phyloP scores from a whole-genome alignment of 1,284 basidiomycete genomes.

The Takashimella tepidaria region DNA sequence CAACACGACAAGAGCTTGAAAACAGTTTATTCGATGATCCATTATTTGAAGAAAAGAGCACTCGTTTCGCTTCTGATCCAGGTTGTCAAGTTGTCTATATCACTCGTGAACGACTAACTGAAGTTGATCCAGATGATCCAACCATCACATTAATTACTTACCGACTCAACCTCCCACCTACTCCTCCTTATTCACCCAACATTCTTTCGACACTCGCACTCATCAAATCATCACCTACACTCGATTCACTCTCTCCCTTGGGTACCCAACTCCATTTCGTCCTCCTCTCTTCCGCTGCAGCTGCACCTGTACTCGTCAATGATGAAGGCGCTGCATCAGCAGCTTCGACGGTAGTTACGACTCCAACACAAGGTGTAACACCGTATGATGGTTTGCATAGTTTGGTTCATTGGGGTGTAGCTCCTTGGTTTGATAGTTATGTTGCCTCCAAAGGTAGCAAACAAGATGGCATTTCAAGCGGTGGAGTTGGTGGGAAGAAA shows the following conservation, averaged over 20 bases:
- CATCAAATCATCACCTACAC: conserved; percentile 81
- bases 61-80: conserved; percentile 42
- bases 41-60: conserved; percentile 41
- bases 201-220: conserved; percentile 84
- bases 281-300: conserved; percentile 59
- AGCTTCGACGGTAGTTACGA: conserved; percentile 34
- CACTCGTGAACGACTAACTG: conserved; percentile 14
- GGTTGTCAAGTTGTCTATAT: conserved; percentile 46
- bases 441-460: conserved; percentile 53
- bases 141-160: conserved; percentile 29
- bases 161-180: conserved; percentile 45
- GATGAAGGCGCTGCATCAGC: conserved; percentile 29
- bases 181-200: conserved; percentile 59
- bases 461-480: conserved; percentile 56
- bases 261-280: conserved; percentile 85
- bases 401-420: conserved; percentile 92
- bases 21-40: conserved; percentile 41
- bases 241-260: conserved; percentile 74
- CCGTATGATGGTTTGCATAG: conserved; percentile 95
- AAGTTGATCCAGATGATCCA: neutral
- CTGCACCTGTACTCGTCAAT: conserved; percentile 20
- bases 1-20: conserved; percentile 35
- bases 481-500: conserved; percentile 60
- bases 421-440: conserved; percentile 97
- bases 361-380: conserved; percentile 48